Conservation (phyloP, 805 yeast species). For the Yarrowia porcina region DNA sequence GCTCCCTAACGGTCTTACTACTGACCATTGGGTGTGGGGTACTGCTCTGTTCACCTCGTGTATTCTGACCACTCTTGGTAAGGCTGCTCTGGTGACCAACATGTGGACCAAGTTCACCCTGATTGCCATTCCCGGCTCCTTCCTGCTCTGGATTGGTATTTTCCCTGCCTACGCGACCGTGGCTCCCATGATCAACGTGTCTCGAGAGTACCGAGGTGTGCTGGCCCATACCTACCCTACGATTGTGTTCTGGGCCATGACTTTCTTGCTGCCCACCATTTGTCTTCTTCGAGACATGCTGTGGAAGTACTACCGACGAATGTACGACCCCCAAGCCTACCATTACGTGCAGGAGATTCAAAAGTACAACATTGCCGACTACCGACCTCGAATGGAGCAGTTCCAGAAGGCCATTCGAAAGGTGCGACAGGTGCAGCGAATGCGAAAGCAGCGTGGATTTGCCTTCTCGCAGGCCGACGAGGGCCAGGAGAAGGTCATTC, state of each 20-base stretch:
- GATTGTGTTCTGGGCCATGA: constrained; percentile 76
- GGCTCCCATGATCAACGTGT: constrained; percentile 80
- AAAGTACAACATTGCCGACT: constrained; percentile 88
- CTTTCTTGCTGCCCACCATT: constrained; percentile 67
- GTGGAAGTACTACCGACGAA: constrained; percentile 93
- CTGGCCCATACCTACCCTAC: constrained; percentile 73
- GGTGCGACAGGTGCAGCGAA: constrained; percentile 96
- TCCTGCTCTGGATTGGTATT: constrained; percentile 74
- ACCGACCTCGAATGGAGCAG: constrained; percentile 93
- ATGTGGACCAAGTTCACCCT: constrained; percentile 94
- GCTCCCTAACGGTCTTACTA: constrained; percentile 59
- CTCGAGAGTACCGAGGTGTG: constrained; percentile 81
- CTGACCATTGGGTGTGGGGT: constrained; percentile 95
- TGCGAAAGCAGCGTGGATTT: constrained; percentile 97
- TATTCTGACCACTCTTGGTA: constrained; percentile 83
- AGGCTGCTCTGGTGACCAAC: constrained; percentile 87
- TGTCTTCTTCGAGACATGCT: constrained; percentile 83
- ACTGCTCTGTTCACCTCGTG: constrained; percentile 84
- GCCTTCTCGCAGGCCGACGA: constrained; percentile 96
- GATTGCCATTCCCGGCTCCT: constrained; percentile 92
- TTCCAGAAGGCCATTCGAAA: constrained; percentile 96
- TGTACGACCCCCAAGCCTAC: constrained; percentile 86
- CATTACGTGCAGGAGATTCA: constrained; percentile 97
- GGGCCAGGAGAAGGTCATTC: constrained; percentile 84
- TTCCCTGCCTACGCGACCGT: constrained; percentile 83